phyloP scores from a whole-genome alignment of 352 stramenopile genomes.

The Globisporangium apiculatum region DNA sequence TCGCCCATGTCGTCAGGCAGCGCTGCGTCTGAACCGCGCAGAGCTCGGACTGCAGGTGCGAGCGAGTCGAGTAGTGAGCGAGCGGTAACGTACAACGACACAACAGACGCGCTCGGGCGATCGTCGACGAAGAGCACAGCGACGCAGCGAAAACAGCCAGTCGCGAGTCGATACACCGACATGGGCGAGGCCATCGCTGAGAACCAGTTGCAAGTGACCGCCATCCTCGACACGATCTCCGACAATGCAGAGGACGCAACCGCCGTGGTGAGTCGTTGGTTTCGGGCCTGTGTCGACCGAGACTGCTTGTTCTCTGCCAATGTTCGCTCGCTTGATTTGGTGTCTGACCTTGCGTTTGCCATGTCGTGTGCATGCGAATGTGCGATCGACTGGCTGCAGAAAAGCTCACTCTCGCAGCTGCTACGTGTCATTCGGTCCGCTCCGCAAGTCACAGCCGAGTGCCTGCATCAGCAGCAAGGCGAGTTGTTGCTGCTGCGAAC shows the following conservation, averaged over 20 bases:
- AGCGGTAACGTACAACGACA: not conserved
- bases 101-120: slow-evolving; percentile 4
- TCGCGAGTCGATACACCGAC: slow-evolving; percentile 26
- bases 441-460: slow-evolving; percentile 63
- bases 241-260: slow-evolving; percentile 29
- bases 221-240: slow-evolving; percentile 40
- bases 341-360: not conserved
- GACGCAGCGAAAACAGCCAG: slow-evolving; percentile 10
- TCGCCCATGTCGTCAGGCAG: slow-evolving; percentile 1
- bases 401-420: slow-evolving; percentile 58
- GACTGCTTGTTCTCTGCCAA: too few species aligned
- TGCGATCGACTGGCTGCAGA: slow-evolving; percentile 19
- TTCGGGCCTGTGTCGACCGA: not conserved
- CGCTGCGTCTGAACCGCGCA: slow-evolving; percentile 4
- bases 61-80: not conserved
- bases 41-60: slow-evolving; percentile 20
- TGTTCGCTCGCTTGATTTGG: too few species aligned
- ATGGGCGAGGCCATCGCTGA: slow-evolving; percentile 38
- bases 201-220: slow-evolving; percentile 47
- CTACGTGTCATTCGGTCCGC: slow-evolving; percentile 53
- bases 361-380: not conserved
- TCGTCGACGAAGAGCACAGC: slow-evolving; percentile 12
- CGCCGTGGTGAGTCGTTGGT: slow-evolving; percentile 28
- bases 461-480: slow-evolving; percentile 46
- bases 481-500: slow-evolving; percentile 49